A percentile compares a stretch with the other conserved stretches of the same genome.
phyloP scores from a whole-genome alignment of 2,329 filamentous ascomycete species.

The Botrytis deweyae region DNA sequence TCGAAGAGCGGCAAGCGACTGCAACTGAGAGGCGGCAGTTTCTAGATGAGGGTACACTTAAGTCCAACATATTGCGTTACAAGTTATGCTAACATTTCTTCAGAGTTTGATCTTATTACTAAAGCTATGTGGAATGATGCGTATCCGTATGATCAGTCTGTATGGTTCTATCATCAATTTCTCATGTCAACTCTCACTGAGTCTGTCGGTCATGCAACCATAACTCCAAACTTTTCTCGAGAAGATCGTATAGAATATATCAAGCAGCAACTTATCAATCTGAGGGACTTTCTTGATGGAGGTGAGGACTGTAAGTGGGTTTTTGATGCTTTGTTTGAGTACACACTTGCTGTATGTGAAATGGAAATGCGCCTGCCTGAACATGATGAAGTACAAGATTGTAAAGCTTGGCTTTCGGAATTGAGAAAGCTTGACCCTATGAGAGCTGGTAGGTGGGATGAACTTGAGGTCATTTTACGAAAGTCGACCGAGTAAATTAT shows the following conservation, averaged over 20 bases:
- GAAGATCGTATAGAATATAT: conserved; percentile 66
- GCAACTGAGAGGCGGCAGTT: conserved; percentile 63
- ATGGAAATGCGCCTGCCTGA: conserved; percentile 48
- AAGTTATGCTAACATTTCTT: conserved; percentile 25
- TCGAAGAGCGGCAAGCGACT: conserved; percentile 68
- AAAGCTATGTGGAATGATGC: conserved; percentile 67
- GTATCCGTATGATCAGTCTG: conserved; percentile 89
- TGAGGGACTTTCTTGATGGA: conserved; percentile 63
- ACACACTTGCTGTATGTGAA: conserved; percentile 59
- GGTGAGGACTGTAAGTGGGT: conserved; percentile 81
- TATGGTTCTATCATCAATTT: conserved; percentile 97
- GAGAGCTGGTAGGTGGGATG: conserved; percentile 40
- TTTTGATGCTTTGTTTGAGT: conserved; percentile 81
- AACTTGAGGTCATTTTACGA: conserved; percentile 30
- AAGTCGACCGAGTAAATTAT: neutral
- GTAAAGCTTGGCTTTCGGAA: conserved; percentile 36
- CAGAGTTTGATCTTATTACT: conserved; percentile 73
- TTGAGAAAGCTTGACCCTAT: conserved; percentile 39
- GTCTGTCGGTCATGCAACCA: conserved; percentile 51
- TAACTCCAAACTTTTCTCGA: conserved; percentile 62
- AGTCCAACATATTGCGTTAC: neutral
- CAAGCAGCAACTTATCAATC: conserved; percentile 67
- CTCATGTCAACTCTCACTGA: conserved; percentile 68
- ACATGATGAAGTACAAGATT: conserved; percentile 42
- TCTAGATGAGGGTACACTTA: conserved; percentile 62